These are phyloP conservation scores for Phyllosticta citrichinensis DNA, from an alignment of 2,329 filamentous ascomycete species.

Conservation along the genomic window DNA sequence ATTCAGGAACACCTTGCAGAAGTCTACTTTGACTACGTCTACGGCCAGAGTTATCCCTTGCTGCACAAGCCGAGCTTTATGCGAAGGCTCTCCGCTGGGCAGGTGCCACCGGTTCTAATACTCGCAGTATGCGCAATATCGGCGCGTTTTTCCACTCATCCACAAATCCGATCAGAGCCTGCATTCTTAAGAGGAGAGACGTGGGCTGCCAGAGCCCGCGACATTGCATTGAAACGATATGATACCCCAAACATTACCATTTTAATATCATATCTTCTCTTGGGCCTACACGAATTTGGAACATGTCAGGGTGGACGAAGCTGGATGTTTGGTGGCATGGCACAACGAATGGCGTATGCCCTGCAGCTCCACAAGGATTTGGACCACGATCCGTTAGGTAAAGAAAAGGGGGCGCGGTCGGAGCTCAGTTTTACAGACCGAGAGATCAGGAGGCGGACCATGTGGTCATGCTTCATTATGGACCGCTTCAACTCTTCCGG, in stretches of 20 bases:
- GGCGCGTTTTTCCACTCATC: slow-evolving; percentile 88
- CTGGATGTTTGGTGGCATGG: slow-evolving; percentile 92
- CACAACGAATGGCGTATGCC: slow-evolving; percentile 93
- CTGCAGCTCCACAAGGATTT: slow-evolving; percentile 87
- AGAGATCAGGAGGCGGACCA: slow-evolving; percentile 83
- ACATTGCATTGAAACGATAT: slow-evolving; percentile 78
- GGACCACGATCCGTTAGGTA: slow-evolving; percentile 65
- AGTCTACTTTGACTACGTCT: slow-evolving; percentile 90
- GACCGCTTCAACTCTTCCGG: slow-evolving; percentile 96
- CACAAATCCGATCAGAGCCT: slow-evolving; percentile 63
- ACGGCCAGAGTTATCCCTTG: slow-evolving; percentile 88
- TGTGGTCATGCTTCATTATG: slow-evolving; percentile 99
- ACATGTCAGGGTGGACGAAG: slow-evolving; percentile 93
- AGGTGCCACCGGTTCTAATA: slow-evolving; percentile 78
- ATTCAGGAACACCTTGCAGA: slow-evolving; percentile 90
- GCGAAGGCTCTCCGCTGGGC: slow-evolving; percentile 69
- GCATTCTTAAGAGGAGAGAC: slow-evolving; percentile 82
- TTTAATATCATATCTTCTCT: slow-evolving; percentile 75
- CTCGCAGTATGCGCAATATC: slow-evolving; percentile 92
- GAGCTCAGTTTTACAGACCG: slow-evolving; percentile 82
- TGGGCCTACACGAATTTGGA: slow-evolving; percentile 90
- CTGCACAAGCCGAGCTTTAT: slow-evolving; percentile 97
- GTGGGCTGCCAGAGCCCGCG: slow-evolving; percentile 79
- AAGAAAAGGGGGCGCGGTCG: slow-evolving; percentile 44
- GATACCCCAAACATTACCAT: slow-evolving; percentile 96